phyloP scores from a whole-genome alignment of 306 rosid genomes.

The Arachis stenosperma region DNA sequence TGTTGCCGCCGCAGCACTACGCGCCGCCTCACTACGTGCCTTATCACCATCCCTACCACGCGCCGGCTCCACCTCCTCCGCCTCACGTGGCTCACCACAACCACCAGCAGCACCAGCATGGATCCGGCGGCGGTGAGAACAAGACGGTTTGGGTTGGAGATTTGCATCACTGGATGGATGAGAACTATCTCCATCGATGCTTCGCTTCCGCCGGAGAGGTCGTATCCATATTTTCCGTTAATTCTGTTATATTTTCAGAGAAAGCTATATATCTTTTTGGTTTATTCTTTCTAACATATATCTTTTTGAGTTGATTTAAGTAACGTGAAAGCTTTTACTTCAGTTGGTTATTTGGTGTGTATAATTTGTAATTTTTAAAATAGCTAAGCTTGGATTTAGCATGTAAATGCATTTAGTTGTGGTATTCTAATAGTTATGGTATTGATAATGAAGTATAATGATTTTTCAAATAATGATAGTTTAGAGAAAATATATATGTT shows the following conservation, averaged over 20 bases:
- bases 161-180: slow-evolving; percentile 97
- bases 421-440: background rate
- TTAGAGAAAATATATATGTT: too few species aligned
- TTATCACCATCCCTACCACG: slow-evolving; percentile 62
- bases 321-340: background rate
- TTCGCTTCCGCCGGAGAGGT: slow-evolving; percentile 90
- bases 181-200: slow-evolving; percentile 81
- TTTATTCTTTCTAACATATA: too few species aligned
- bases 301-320: background rate
- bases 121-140: slow-evolving; percentile 62
- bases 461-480: too few species aligned
- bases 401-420: background rate
- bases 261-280: background rate
- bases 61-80: slow-evolving; percentile 26
- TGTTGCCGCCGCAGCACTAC: slow-evolving; percentile 47
- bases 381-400: slow-evolving; percentile 20
- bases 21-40: slow-evolving; percentile 64
- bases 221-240: background rate
- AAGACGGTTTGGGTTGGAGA: slow-evolving; percentile 97
- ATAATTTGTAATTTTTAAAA: background rate
- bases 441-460: too few species aligned
- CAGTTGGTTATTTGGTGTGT: background rate
- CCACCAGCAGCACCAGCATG: slow-evolving; percentile 53
- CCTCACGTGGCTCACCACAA: slow-evolving; percentile 50
- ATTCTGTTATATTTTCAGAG: background rate